Conservation (phyloP, 1,284 basidiomycete species). For the Prillingera fragicola region DNA sequence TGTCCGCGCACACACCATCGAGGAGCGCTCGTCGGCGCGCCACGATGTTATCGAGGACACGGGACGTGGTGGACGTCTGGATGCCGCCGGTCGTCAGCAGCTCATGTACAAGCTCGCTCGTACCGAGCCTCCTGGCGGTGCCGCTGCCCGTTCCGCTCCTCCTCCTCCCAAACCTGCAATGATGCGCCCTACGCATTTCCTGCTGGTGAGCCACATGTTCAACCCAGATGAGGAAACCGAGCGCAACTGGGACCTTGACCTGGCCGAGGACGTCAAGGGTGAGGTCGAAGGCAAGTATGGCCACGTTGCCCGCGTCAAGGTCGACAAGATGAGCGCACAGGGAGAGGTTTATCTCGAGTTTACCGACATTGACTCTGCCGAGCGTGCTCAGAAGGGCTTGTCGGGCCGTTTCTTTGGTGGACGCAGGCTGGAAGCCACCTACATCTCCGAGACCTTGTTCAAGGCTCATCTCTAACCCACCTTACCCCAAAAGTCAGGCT, state of each 20-base stretch:
- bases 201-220: slow-evolving; percentile 93
- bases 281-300: slow-evolving; percentile 94
- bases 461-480: slow-evolving; percentile 60
- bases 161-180: slow-evolving; percentile 56
- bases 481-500: too few species aligned
- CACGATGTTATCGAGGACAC: slow-evolving; percentile 29
- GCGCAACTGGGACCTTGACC: slow-evolving; percentile 90
- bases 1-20: slow-evolving; percentile 80
- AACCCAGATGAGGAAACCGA: slow-evolving; percentile 97
- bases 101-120: slow-evolving; percentile 99
- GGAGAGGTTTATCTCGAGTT: slow-evolving; percentile 98
- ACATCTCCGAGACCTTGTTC: slow-evolving; percentile 88
- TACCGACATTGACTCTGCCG: slow-evolving; percentile 67
- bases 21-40: slow-evolving; percentile 57
- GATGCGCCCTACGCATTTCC: slow-evolving; percentile 64
- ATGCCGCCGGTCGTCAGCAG: slow-evolving; percentile 89
- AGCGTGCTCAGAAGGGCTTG: slow-evolving; percentile 77
- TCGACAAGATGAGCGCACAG: slow-evolving; percentile 75
- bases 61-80: slow-evolving; percentile 65
- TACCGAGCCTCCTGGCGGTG: slow-evolving; percentile 33
- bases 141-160: not conserved
- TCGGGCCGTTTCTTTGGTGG: slow-evolving; percentile 96
- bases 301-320: slow-evolving; percentile 74
- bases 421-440: slow-evolving; percentile 72
- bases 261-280: slow-evolving; percentile 89